A percentile compares a stretch with the other conserved stretches of the same genome.
Conservation (phyloP, 164 flowering plant species). For the Amborella trichopoda region DNA sequence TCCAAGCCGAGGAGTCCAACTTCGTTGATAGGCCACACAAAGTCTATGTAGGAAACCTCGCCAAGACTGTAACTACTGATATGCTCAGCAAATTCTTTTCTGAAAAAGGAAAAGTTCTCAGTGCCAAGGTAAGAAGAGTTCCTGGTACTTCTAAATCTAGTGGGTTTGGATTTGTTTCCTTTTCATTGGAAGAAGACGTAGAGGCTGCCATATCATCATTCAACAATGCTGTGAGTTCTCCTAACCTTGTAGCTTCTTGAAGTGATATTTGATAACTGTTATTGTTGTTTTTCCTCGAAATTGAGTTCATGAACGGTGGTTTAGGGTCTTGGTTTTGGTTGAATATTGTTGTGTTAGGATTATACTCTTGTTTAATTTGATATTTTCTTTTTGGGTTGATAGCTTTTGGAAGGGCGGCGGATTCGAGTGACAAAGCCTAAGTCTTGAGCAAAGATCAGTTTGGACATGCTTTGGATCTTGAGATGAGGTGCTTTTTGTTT, state of each 20-base stretch:
- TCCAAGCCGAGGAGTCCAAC: slow-evolving; percentile 66
- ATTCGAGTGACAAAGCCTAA: slow-evolving; percentile 88
- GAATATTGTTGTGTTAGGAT: neutral
- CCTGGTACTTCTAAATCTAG: slow-evolving; percentile 87
- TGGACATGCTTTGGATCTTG: too few species aligned
- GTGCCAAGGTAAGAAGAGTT: slow-evolving; percentile 71
- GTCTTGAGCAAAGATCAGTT: too few species aligned
- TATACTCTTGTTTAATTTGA: neutral
- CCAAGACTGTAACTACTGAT: slow-evolving; percentile 74
- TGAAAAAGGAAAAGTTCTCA: slow-evolving; percentile 69
- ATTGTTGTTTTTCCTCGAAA: neutral
- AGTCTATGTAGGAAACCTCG: slow-evolving; percentile 95
- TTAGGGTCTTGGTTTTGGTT: neutral
- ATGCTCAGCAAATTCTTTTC: slow-evolving; percentile 56
- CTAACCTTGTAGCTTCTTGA: neutral
- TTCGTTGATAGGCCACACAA: slow-evolving; percentile 83
- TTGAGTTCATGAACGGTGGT: neutral
- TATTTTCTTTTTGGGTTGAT: slow-evolving; percentile 13
- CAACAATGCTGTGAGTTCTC: slow-evolving; percentile 61
- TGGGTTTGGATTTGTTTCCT: slow-evolving; percentile 86
- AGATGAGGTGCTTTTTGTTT: too few species aligned
- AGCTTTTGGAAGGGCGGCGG: slow-evolving; percentile 68
- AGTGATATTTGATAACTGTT: neutral
- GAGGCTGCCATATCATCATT: slow-evolving; percentile 72
- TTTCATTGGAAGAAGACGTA: slow-evolving; percentile 82